These are phyloP conservation scores for Chlamydomonas asymmetrica DNA, from an alignment of 139 green algal genomes.

Conservation along the genomic window DNA sequence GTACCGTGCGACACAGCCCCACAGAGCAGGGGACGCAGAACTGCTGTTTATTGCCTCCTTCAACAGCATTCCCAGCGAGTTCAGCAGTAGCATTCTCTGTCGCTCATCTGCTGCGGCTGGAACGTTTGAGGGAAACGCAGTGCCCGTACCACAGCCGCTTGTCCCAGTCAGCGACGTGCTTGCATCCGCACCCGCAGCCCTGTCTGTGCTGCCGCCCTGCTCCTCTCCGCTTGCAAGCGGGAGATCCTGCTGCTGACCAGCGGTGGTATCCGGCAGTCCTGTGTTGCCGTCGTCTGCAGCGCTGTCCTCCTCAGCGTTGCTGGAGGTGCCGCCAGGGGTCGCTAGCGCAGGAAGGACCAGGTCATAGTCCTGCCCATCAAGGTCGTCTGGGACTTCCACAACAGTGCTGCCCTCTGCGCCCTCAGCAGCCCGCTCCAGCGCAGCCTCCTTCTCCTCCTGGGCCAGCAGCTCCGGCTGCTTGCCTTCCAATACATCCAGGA, in stretches of 20 bases:
- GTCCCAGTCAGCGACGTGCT: constrained; percentile 6
- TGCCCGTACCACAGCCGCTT: background rate
- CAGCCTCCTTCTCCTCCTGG: background rate
- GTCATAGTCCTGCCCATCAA: background rate
- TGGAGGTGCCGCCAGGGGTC: background rate
- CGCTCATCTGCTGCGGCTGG: constrained; percentile 15
- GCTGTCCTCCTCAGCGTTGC: background rate
- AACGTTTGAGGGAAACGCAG: constrained; percentile 11
- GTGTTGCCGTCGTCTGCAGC: too few species aligned
- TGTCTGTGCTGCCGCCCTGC: background rate
- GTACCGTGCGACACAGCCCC: constrained; percentile 53
- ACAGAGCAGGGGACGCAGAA: constrained; percentile 31
- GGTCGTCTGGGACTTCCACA: background rate
- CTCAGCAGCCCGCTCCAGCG: constrained; percentile 2
- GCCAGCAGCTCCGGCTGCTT: background rate
- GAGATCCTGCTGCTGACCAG: constrained; percentile 32
- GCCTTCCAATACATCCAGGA: constrained; percentile 44
- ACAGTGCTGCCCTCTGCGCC: background rate
- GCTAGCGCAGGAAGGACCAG: background rate
- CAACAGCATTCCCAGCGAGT: constrained; percentile 25
- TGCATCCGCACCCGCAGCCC: constrained; percentile 8
- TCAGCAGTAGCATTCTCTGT: constrained; percentile 30
- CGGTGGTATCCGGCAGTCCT: too few species aligned
- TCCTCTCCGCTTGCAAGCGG: constrained; percentile 20
- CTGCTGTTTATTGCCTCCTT: constrained; percentile 30